A percentile compares a stretch with the other conserved stretches of the same genome.
These are phyloP conservation scores for Sporothrix inflata DNA, from an alignment of 2,329 filamentous ascomycete genomes.

Conservation along the genomic window DNA sequence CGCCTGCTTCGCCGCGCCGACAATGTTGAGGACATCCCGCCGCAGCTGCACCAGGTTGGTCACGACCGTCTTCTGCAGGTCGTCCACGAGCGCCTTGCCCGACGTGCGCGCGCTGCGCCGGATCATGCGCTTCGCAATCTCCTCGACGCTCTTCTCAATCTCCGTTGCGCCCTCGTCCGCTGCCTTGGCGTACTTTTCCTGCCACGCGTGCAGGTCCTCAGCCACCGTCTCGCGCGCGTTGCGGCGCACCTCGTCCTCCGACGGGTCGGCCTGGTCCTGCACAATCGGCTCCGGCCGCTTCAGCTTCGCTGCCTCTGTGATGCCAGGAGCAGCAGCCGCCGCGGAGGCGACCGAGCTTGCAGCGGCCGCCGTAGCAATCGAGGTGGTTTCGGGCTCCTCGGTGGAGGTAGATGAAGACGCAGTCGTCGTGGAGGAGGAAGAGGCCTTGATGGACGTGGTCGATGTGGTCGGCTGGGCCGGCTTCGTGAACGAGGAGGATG, in stretches of 20 bases:
- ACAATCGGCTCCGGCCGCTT: constrained; percentile 42
- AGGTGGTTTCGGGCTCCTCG: background rate
- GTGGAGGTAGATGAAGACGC: constrained; percentile 37
- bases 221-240: constrained; percentile 69
- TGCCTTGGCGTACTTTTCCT: constrained; percentile 82
- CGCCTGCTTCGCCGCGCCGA: constrained; percentile 56
- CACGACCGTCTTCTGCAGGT: constrained; percentile 69
- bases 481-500: constrained; percentile 43
- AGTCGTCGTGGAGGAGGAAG: constrained; percentile 36
- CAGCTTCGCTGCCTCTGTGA: constrained; percentile 29
- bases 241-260: constrained; percentile 60
- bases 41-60: constrained; percentile 58
- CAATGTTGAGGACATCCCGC: constrained; percentile 64
- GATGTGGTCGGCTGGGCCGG: constrained; percentile 36
- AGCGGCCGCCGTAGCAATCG: constrained; percentile 37
- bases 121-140: constrained; percentile 60
- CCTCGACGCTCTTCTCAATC: constrained; percentile 70
- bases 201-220: constrained; percentile 81
- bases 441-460: constrained; percentile 35
- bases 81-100: constrained; percentile 67
- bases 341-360: constrained; percentile 30
- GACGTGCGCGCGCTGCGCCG: constrained; percentile 66
- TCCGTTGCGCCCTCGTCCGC: constrained; percentile 77
- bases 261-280: constrained; percentile 50
- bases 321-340: constrained; percentile 30